Evolutionary conservation across 805 yeast species (phyloP), one percentile per base, ranked within the genome.

Genomic region (Komagataella populi): DNA sequence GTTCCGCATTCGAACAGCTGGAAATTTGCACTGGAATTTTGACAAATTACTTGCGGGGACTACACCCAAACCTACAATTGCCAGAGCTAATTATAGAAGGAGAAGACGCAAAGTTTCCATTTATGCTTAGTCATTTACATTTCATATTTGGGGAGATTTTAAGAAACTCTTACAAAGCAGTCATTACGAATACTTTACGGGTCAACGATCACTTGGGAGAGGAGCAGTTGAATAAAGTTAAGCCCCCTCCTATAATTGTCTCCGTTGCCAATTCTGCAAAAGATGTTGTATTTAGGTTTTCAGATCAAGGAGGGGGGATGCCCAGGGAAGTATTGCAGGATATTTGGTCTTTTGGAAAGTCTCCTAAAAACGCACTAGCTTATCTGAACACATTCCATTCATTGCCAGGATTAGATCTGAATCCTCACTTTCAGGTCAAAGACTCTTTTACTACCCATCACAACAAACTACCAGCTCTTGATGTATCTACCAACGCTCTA

Each of bases 271-370:
- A 83, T 55, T 78, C 86, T 17, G 72, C 77, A 10, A 83, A 80
- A 44, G 78, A 81, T 48, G 81, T 87, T 23, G 70, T 82, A 3
- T 84, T 91, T 63, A 74, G 96, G 50, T 79, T 91, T 49, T 81
- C 91, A 4, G 99, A 91, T 65, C 82, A 77, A 57, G 97, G 96
- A 3, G 97, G 97, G 24, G 99, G 98, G 1, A 70, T 91, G 49
- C 71, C 76, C 8, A 73, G 74, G 47, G 77, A 76, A 18, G 74
- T 80, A 39, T 70, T 85, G 43, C 71, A 73, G 14, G 76, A 81
- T 46, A 72, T 89, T 6, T 91, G 96, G 96, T 85, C 95, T 0
- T 91, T 93, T 67, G 90, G 90, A 3, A 85, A 84, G 62, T 72
- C 75, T 22, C 81, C 86, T 3, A 74, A 72, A 50, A 60, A 76